Conservation (phyloP, 2,329 filamentous ascomycete species). For the Alternaria burnsii region DNA sequence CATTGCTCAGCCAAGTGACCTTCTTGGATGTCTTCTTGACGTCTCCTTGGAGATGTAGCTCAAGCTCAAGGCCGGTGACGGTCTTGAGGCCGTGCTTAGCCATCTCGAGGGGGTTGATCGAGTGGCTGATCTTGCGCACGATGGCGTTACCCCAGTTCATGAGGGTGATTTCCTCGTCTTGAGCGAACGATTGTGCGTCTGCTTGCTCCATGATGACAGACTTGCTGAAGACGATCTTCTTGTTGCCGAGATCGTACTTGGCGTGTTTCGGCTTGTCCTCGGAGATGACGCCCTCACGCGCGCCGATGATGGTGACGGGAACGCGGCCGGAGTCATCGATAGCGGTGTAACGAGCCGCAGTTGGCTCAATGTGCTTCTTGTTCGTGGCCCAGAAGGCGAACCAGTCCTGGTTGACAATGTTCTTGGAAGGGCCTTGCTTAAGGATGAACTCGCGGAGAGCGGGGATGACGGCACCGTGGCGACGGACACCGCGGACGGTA, state of each 20-base stretch:
- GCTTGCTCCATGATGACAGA: constrained; percentile 84
- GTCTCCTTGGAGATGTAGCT: constrained; percentile 91
- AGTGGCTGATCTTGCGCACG: constrained; percentile 70
- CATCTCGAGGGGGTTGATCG: constrained; percentile 56
- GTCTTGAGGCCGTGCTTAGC: constrained; percentile 56
- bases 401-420: constrained; percentile 87
- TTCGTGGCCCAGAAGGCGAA: constrained; percentile 66
- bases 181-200: constrained; percentile 81
- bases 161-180: constrained; percentile 89
- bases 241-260: constrained; percentile 88
- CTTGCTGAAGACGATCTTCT: constrained; percentile 82
- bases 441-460: constrained; percentile 85
- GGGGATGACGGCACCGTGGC: constrained; percentile 80
- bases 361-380: constrained; percentile 62
- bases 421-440: constrained; percentile 83
- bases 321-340: constrained; percentile 76
- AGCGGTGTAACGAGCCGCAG: constrained; percentile 59
- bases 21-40: constrained; percentile 97
- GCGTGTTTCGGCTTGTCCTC: constrained; percentile 86
- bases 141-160: constrained; percentile 97
- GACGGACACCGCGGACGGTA: constrained; percentile 79
- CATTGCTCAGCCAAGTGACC: constrained; percentile 86
- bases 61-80: constrained; percentile 76
- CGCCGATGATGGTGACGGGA: constrained; percentile 72
- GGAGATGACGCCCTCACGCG: constrained; percentile 61